A percentile compares a stretch with the other conserved stretches of the same genome.
phyloP scores from a whole-genome alignment of 192 early-diverging fungal genomes.

The Chytriomyces hyalinus region DNA sequence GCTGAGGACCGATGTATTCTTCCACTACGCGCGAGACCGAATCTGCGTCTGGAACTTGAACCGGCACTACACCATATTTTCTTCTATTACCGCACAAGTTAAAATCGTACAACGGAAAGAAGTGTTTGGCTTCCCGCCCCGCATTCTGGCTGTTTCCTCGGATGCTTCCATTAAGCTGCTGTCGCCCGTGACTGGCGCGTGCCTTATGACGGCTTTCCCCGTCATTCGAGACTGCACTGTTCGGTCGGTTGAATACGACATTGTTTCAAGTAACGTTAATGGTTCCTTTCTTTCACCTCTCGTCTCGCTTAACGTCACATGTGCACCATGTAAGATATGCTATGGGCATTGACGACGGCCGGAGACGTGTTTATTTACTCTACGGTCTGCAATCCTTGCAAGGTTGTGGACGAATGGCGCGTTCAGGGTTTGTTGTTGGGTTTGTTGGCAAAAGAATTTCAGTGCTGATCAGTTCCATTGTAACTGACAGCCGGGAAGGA shows the following conservation, averaged over 20 bases:
- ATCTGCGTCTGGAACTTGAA: slow-evolving; percentile 56
- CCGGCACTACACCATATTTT: slow-evolving; percentile 46
- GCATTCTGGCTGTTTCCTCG: slow-evolving; percentile 46
- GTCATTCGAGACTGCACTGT: slow-evolving; percentile 47
- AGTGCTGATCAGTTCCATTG: slow-evolving; percentile 3
- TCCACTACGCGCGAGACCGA: slow-evolving; percentile 43
- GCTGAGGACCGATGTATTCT: slow-evolving; percentile 50
- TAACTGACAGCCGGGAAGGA: slow-evolving; percentile 24
- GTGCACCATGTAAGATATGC: slow-evolving; percentile 36
- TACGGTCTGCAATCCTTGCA: slow-evolving; percentile 48
- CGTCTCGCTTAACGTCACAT: slow-evolving; percentile 4
- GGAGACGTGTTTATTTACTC: slow-evolving; percentile 51
- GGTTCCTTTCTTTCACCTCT: slow-evolving; percentile 2
- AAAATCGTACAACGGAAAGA: slow-evolving; percentile 29
- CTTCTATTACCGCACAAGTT: slow-evolving; percentile 37
- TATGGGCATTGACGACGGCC: slow-evolving; percentile 46
- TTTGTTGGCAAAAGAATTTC: slow-evolving; percentile 11
- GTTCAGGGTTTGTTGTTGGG: slow-evolving; percentile 17
- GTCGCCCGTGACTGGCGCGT: slow-evolving; percentile 53
- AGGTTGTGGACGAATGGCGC: slow-evolving; percentile 50
- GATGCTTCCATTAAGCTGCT: slow-evolving; percentile 53
- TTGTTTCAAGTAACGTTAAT: slow-evolving; percentile 40
- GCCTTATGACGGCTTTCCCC: slow-evolving; percentile 52
- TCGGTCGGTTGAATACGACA: slow-evolving; percentile 46
- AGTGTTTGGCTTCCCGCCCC: slow-evolving; percentile 30